Conservation (phyloP, 805 yeast species). For the Pichia phayaonensis region DNA sequence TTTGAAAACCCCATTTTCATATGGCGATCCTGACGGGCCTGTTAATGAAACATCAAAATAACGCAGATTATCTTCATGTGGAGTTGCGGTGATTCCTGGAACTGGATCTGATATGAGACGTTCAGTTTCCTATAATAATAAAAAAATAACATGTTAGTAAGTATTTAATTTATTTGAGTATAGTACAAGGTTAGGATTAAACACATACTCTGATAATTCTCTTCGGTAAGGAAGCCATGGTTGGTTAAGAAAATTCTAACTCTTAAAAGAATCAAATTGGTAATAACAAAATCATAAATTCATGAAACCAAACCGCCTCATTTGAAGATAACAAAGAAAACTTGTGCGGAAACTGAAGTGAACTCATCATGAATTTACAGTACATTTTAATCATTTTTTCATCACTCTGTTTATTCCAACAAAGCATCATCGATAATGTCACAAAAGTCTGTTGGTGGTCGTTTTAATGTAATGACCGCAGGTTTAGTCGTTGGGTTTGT, state of each 20-base stretch:
- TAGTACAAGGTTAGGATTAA: background rate
- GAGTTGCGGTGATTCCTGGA: slow-evolving; percentile 88
- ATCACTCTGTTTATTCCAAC: too few relatives aligned
- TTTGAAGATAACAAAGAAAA: too few relatives aligned
- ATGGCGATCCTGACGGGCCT: slow-evolving; percentile 89
- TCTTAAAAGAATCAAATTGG: too few relatives aligned
- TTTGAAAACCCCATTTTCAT: slow-evolving; percentile 71
- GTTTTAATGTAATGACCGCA: slow-evolving; percentile 21
- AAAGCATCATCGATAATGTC: slow-evolving; percentile 9
- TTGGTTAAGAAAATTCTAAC: background rate
- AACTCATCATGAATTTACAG: background rate
- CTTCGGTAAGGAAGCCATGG: slow-evolving; percentile 63
- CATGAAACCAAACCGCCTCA: background rate
- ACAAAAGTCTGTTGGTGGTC: slow-evolving; percentile 21
- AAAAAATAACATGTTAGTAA: background rate
- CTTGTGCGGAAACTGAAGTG: background rate
- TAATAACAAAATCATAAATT: too few relatives aligned
- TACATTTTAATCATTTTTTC: too few relatives aligned
- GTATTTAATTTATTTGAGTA: background rate
- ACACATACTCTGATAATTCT: slow-evolving; percentile 74
- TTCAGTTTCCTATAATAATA: slow-evolving; percentile 70
- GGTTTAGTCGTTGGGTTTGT: slow-evolving; percentile 25
- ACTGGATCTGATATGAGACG: slow-evolving; percentile 89
- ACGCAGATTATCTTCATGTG: slow-evolving; percentile 90
- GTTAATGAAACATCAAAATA: slow-evolving; percentile 87